These are phyloP conservation scores for Aspergillus panamensis DNA, from an alignment of 495 filamentous ascomycete species.

Conservation along the genomic window DNA sequence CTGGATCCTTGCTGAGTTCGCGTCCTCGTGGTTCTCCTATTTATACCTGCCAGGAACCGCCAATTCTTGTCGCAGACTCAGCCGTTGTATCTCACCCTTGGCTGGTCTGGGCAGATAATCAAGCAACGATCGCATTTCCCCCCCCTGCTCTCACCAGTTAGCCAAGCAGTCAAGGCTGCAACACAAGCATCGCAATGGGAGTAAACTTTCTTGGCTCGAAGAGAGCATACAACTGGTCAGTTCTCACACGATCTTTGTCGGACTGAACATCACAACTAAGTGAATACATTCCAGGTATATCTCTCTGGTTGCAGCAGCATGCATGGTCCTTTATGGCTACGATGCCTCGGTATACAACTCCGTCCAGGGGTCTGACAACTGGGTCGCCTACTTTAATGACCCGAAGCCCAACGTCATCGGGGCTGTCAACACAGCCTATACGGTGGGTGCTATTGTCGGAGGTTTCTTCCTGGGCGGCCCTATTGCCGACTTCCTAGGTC, in stretches of 20 bases:
- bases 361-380: conserved; percentile 56
- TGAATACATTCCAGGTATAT: conserved; percentile 47
- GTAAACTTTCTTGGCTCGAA: conserved; percentile 25
- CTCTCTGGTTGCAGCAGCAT: conserved; percentile 58
- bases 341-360: conserved; percentile 66
- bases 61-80: not conserved
- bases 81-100: conserved; percentile 6
- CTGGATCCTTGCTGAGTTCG: conserved; percentile 12
- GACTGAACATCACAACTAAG: not conserved
- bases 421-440: conserved; percentile 59
- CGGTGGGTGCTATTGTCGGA: conserved; percentile 59
- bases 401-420: conserved; percentile 51
- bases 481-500: conserved; percentile 54
- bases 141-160: not conserved
- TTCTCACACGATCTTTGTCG: not conserved
- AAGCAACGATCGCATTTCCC: not conserved
- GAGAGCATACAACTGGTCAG: conserved; percentile 40
- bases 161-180: conserved; percentile 7
- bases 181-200: conserved; percentile 11
- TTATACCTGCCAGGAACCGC: conserved; percentile 3
- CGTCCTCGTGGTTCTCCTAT: not conserved
- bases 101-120: conserved; percentile 9
- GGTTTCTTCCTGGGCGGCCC: conserved; percentile 60
- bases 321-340: conserved; percentile 66
- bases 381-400: conserved; percentile 56